Evolutionary conservation across 169 alveolate genomes (phyloP), one percentile per base, ranked within the genome.

Genomic region (Plasmodium yoelii): DNA sequence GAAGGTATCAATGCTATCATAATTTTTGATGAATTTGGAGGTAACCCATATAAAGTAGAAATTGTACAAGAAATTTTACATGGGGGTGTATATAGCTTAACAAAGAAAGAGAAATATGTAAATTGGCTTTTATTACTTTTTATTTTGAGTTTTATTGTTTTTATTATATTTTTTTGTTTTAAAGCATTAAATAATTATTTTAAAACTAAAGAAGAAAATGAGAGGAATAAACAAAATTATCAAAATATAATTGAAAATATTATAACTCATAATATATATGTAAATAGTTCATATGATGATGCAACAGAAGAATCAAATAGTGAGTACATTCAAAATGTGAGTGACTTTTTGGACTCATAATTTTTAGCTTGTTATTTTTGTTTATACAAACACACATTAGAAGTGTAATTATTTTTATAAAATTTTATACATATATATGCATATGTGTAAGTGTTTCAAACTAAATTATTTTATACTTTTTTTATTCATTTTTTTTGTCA

Each of bases 21-120:
- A 12, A 39, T 84, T 15, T 69, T 84, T 84, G 91, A 84, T 47
- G 91, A 84, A 51, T 84, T 42, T 84, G 91, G 91, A 3, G 91
- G 91, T 0, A 84, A 84, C 49, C 87, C 91, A 57, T 70, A 70
- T 39, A 84, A 84, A 34, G 87, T 84, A 8, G 87, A 59, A 59
- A 84, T 84, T 6, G 72, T 84, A 56, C 59, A 87, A 24, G 91
- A 84, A 84, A 57, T 84, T 39, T 39, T 84, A 70, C 73, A 69
- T 18, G 91, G 91, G 2, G 91, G 91, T 18, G 74, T 84, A 64
- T 84, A 84, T 18, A 69, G 87, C 13, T 49, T 84, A 59, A 84
- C 91, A 10, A 70, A 68, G 46, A 84, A 68, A 72, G 91, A 84
- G 61, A 84, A 84, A 71, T 84, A 84, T 57, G 87, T 70, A 2